Evolutionary conservation across 768 basidiomycete genomes (phyloP).

Genomic region (Suillus plorans): DNA sequence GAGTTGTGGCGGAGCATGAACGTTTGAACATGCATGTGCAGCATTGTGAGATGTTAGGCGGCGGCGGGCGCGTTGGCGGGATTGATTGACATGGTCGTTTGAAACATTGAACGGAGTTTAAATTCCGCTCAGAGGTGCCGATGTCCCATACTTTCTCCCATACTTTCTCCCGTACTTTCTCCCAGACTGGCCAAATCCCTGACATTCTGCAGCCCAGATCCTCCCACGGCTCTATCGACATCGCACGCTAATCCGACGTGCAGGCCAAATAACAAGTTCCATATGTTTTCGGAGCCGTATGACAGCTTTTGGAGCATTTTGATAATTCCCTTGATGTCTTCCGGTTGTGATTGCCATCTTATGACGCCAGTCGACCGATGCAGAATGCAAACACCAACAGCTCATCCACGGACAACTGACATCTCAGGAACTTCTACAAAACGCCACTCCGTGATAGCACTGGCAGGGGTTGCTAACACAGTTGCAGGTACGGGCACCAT

Average conservation of each 20-base stretch:
- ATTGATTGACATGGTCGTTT: too few relatives aligned
- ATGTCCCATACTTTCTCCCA: too few relatives aligned
- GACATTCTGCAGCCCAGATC: conserved; percentile 1
- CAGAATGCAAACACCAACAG: conserved; percentile 2
- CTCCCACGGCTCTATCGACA: conserved; percentile 2
- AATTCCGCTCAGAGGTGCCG: too few relatives aligned
- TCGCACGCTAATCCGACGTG: conserved; percentile 5
- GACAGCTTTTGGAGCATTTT: conserved; percentile 4
- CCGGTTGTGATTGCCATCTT: conserved; percentile 8
- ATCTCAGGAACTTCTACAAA: not conserved
- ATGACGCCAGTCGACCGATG: conserved; percentile 7
- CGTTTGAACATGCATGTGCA: too few relatives aligned
- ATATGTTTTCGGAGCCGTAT: not conserved
- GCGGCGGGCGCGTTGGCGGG: too few relatives aligned
- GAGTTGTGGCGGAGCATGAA: too few relatives aligned
- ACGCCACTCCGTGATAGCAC: conserved; percentile 8
- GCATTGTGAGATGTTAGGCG: too few relatives aligned
- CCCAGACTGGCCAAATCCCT: too few relatives aligned
- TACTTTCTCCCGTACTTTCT: too few relatives aligned
- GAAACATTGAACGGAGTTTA: too few relatives aligned
- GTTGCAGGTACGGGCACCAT: conserved; percentile 8
- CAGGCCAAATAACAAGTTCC: conserved; percentile 6
- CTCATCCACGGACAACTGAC: not conserved
- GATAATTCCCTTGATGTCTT: conserved; percentile 7
- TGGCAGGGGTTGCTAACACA: conserved; percentile 9